Evolutionary conservation across 2,329 filamentous ascomycete species (phyloP), one percentile per base, ranked within the genome.

Genomic region (Alternaria arborescens): DNA sequence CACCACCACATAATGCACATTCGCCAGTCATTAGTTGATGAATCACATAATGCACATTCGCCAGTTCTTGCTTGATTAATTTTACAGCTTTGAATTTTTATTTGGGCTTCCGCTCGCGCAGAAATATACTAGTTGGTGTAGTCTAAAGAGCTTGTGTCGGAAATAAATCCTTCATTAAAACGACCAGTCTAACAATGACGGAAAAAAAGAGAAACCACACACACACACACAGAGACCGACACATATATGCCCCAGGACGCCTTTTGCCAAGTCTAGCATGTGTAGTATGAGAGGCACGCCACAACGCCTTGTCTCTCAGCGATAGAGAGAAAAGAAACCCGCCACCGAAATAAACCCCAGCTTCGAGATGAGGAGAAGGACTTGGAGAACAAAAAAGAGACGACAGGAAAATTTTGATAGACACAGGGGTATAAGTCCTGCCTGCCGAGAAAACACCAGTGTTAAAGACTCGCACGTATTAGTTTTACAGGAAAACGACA

Each of bases 391-490:
- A 1, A 73, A 66, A 71, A 62, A 34, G 67, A 67, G 62, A 61
- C 59, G 62, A 61, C 59, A 60, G 32, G 69, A 67, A 62, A 72
- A 73, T 69, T 74, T 77, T 78, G 66, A 62, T 30, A 30, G 72
- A 77, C 74, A 76, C 74, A 78, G 73, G 76, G 77, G 75, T 79
- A 79, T 79, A 76, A 69, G 64, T 76, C 73, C 75, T 77, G 74
- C 72, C 71, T 48, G 58, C 48, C 32, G 14, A 67, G 66, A 64
- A 62, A 77, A 78, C 77, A 78, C 76, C 74, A 60, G 66, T 70
- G 66, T 66, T 66, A 76, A 71, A 67, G 70, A 72, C 69, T 70
- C 66, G 65, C 56, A 67, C 68, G 65, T 66, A 62, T 59, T 74
- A 73, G 64, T 73, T 67, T 70, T 78, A 78, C 71, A 76, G 58